Base-by-base conservation (phyloP, 805 yeast genomes). In the Wickerhamiella cacticola region DNA sequence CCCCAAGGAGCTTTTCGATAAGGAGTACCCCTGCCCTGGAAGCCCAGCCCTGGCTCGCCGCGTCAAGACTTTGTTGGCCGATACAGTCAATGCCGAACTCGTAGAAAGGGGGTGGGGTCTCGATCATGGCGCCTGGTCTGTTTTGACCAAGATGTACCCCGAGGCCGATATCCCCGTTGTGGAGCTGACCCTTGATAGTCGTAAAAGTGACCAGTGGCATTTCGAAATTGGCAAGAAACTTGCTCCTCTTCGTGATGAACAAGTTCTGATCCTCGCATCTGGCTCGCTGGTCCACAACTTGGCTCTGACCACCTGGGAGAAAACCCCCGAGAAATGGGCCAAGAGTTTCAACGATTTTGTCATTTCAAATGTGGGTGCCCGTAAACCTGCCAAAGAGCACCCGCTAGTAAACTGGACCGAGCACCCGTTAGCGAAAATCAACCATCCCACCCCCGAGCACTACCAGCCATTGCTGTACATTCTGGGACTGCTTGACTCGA, bases 251-350 rank as follows among this genome's bases (percentile, higher is more conserved):
- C 68, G 85, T 48, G 65, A 68, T 3, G 61, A 73, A 46, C 74
- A 73, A 39, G 77, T 74, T 18, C 52, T 75, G 45, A 65, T 82
- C 1, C 57, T 82, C 2, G 72, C 76, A 48, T 76, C 84, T 1
- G 92, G 92, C 2, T 78, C 80, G 78, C 67, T 82, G 9, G 88
- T 81, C 31, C 89, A 82, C 62, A 82, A 82, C 57, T n/a, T n/a
- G n/a, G n/a, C n/a, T n/a, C 64, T 81, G 41, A 44, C 56, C 24
- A 22, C 24, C 9, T 26, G 29, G 29, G 29, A 26, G 8, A 8
- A 12, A 8, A 26, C 29, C 12, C 29, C 29, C 29, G 16, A 3
- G 23, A 19, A 23, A 21, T 25, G n/a, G 6, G 66, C 63, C 16
- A 56, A 69, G 29, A 58, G 56, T 22, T 66, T 76, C 13, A 60